Percentiles rank a stretch among this genome's conserved stretches.
Conservation (phyloP, 2,329 filamentous ascomycete species). For the Cordyceps cicadae region DNA sequence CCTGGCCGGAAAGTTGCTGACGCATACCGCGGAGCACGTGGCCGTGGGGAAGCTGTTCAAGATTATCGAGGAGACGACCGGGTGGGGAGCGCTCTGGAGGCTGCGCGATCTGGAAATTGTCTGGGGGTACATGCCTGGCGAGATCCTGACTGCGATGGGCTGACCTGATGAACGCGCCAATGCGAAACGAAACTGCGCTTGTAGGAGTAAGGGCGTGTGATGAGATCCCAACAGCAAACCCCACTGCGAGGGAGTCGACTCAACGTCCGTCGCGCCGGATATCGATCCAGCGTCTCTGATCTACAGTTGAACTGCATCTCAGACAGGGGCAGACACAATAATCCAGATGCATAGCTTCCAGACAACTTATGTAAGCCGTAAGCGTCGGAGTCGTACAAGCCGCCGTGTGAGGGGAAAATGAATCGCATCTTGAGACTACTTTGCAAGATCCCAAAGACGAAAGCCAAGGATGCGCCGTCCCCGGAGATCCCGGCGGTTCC, state of each 20-base stretch:
- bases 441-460: neutral
- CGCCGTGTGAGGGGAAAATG: too few relatives aligned
- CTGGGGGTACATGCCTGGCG: constrained; percentile 21
- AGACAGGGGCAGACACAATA: too few relatives aligned
- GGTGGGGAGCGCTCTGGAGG: constrained; percentile 43
- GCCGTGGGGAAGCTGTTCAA: constrained; percentile 30
- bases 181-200: too few relatives aligned
- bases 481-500: neutral
- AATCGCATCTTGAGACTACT: too few relatives aligned
- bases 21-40: constrained; percentile 30
- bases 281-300: neutral
- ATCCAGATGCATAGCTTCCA: too few relatives aligned
- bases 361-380: neutral
- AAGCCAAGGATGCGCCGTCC: neutral
- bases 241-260: neutral
- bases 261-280: too few relatives aligned
- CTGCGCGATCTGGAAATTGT: constrained; percentile 36
- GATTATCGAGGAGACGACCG: constrained; percentile 37
- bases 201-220: too few relatives aligned
- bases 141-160: neutral
- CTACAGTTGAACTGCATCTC: too few relatives aligned
- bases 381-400: neutral
- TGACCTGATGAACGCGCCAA: neutral
- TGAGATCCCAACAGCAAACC: too few relatives aligned
- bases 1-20: constrained; percentile 40